Evolutionary conservation across 441 rosid genomes (phyloP), one percentile per base, ranked within the genome.

Genomic region (Melastoma candidum): DNA sequence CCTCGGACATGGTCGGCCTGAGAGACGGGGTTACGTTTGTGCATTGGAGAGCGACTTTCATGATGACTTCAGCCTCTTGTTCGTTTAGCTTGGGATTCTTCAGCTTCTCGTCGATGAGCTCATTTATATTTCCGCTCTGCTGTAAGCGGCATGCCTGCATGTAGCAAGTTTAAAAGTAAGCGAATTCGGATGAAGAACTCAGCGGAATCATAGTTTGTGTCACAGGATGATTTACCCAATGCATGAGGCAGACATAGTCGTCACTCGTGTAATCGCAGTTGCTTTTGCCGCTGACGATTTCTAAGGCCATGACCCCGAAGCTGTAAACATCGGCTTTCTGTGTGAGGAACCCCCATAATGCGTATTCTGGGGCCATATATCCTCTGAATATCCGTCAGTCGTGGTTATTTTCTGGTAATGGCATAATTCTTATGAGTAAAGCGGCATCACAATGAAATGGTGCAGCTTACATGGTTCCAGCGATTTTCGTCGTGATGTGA

Each of bases 1-100:
- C 92, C 64, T 80, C 81, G 0, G 87, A 79, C 92, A 87, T 87
- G 9, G 75, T 61, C 22, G 92, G 92, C 36, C 92, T 74, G 6
- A 65, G 53, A 1, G 76, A 39, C 3, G 87, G 76, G 4, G 87
- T 69, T 7, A 64, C 81, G 29, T 71, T 80, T 3, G 93, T 67
- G 64, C 93, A 82, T 59, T 80, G 44, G 1, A 84, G 78, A 43
- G 79, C 83, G 8, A 80, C 79, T 72, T 77, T 78, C 6, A 75
- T 56, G 64, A 78, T 66, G 7, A 36, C 43, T 61, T 73, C 77
- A 9, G 80, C 89, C 69, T 83, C 89, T 56, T 49, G 57, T 44
- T 44, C 51, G 55, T 83, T 50, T 61, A 71, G 72, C 45, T 76
- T 70, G 22, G 71, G 44, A 17, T 17, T 17, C 52, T 68, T 63